These are phyloP conservation scores for Ophiocordyceps polyrhachis-furcata DNA, from an alignment of 2,329 filamentous ascomycete genomes.

Conservation along the genomic window DNA sequence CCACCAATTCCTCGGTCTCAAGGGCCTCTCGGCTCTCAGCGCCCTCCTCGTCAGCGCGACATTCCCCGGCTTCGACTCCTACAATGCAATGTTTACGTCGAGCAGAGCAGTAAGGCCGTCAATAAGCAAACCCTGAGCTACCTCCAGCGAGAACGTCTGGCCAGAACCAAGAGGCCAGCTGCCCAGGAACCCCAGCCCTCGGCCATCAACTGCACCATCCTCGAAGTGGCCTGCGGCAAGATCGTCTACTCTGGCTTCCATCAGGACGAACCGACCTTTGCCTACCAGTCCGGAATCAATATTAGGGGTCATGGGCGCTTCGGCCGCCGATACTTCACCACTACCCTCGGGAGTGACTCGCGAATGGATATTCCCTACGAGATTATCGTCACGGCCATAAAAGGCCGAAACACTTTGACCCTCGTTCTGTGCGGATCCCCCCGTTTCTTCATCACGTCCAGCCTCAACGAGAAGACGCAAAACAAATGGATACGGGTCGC, in stretches of 20 bases:
- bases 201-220: conserved; percentile 3
- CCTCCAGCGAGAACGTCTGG: conserved; percentile 10
- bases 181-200: conserved; percentile 5
- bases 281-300: conserved; percentile 16
- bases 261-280: conserved; percentile 19
- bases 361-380: conserved; percentile 30
- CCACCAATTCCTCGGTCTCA: background rate
- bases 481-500: background rate
- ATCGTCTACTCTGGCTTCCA: conserved; percentile 18
- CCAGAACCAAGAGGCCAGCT: conserved; percentile 4
- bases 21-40: background rate
- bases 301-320: conserved; percentile 21
- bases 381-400: conserved; percentile 26
- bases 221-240: conserved; percentile 25
- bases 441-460: conserved; percentile 21
- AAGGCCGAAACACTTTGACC: conserved; percentile 20
- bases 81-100: conserved; percentile 10
- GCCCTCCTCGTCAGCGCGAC: conserved; percentile 1
- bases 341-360: conserved; percentile 12
- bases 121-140: conserved; percentile 9
- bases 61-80: conserved; percentile 14
- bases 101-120: conserved; percentile 15
- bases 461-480: background rate
- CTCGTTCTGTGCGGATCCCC: conserved; percentile 34
- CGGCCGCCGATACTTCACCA: conserved; percentile 20